These are phyloP conservation scores for Neofusicoccum kwambonambiense DNA, from an alignment of 2,329 filamentous ascomycete genomes.

Conservation along the genomic window DNA sequence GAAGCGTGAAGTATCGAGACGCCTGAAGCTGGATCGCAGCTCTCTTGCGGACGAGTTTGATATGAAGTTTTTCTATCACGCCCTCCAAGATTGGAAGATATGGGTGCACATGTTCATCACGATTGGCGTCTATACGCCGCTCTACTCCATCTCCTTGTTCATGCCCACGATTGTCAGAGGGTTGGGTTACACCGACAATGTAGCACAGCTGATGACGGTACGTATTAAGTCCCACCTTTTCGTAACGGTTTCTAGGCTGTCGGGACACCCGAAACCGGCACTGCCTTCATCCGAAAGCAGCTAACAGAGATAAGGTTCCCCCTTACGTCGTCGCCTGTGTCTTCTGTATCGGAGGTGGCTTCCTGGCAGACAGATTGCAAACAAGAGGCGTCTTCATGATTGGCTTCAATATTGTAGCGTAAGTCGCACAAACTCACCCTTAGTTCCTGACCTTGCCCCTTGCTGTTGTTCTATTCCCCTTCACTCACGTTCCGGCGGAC, in stretches of 20 bases:
- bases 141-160: constrained; percentile 48
- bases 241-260: neutral
- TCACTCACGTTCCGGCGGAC: neutral
- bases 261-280: neutral
- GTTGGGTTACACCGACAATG: constrained; percentile 58
- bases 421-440: neutral
- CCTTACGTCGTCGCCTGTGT: constrained; percentile 56
- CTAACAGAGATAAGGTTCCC: constrained; percentile 40
- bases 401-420: neutral
- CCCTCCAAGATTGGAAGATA: constrained; percentile 43
- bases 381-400: constrained; percentile 12
- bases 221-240: neutral
- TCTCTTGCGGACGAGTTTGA: constrained; percentile 38
- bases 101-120: constrained; percentile 44
- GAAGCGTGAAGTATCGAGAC: constrained; percentile 53
- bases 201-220: constrained; percentile 61
- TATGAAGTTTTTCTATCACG: constrained; percentile 38
- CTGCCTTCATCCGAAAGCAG: neutral
- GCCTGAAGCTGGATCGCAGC: constrained; percentile 21
- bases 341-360: constrained; percentile 34
- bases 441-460: neutral
- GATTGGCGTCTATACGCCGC: constrained; percentile 41
- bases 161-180: constrained; percentile 64
- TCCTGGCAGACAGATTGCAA: constrained; percentile 27
- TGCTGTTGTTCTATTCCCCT: too few relatives aligned